These are phyloP conservation scores for Boletus reticuloceps DNA, from an alignment of 768 basidiomycete genomes.

Conservation along the genomic window DNA sequence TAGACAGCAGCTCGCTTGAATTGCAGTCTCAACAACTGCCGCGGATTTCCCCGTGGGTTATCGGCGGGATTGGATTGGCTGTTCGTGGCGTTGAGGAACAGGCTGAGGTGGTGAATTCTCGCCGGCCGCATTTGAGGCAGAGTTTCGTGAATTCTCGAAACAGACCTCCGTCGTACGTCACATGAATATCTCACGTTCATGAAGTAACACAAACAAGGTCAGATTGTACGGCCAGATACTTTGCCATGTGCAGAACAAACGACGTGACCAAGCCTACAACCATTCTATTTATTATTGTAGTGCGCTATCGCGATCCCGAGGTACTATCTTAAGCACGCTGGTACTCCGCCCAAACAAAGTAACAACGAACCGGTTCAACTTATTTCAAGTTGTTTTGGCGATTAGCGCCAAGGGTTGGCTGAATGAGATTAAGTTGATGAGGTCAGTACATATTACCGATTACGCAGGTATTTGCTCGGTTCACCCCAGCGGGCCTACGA, in stretches of 20 bases:
- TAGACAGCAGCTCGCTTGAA: too few species aligned
- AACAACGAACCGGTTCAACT: constrained; percentile 6
- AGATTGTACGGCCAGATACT: not conserved
- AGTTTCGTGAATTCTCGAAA: constrained; percentile 6
- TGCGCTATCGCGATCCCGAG: not conserved
- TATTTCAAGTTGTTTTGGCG: not conserved
- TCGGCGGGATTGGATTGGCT: not conserved
- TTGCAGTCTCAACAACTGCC: not conserved
- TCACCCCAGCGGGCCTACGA: not conserved
- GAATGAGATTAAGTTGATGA: not conserved
- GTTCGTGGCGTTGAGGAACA: too few species aligned
- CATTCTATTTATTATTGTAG: not conserved
- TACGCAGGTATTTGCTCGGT: constrained; percentile 7
- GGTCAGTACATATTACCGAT: constrained; percentile 11
- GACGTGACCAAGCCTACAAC: not conserved
- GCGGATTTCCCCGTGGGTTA: not conserved
- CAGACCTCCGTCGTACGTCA: constrained; percentile 10
- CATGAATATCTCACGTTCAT: constrained; percentile 5
- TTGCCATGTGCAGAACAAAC: not conserved
- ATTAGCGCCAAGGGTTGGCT: not conserved
- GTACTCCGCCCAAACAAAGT: not conserved
- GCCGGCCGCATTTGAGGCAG: not conserved
- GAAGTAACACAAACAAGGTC: not conserved
- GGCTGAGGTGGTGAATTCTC: not conserved
- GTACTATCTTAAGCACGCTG: not conserved